Percentiles rank a stretch among this genome's conserved stretches.
Evolutionary conservation across 2,329 filamentous ascomycete genomes (phyloP).

Genomic region (Fusarium setosum): DNA sequence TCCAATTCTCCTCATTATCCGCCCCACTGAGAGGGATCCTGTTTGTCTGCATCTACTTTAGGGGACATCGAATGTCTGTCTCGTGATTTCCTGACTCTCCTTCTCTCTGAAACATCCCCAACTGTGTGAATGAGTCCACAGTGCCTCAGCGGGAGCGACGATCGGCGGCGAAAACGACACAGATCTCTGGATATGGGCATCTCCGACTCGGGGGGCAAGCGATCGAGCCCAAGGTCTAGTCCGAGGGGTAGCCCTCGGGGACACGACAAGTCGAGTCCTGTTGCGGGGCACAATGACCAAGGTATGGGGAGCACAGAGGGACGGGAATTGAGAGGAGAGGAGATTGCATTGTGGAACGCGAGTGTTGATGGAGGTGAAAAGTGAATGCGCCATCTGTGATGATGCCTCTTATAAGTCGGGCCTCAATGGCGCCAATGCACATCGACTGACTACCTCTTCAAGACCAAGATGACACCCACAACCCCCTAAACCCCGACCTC

Average conservation of each 20-base stretch:
- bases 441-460: neutral
- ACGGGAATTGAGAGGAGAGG: neutral
- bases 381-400: neutral
- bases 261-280: neutral
- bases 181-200: constrained; percentile 6
- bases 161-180: neutral
- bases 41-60: neutral
- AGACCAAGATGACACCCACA: neutral
- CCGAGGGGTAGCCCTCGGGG: constrained; percentile 2
- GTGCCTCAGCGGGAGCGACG: neutral
- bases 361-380: neutral
- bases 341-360: neutral
- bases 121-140: neutral
- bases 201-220: constrained; percentile 4
- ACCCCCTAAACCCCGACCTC: neutral
- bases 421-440: neutral
- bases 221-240: constrained; percentile 9
- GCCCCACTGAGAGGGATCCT: neutral
- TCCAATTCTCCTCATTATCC: too few relatives aligned
- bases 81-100: neutral
- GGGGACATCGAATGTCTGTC: neutral
- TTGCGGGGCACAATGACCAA: constrained; percentile 10
- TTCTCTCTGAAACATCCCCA: neutral
- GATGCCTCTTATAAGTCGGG: neutral
- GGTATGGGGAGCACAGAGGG: constrained; percentile 3